A percentile compares a stretch with the other conserved stretches of the same genome.
Conservation (phyloP, 2,329 filamentous ascomycete genomes). For the Sordariomycetes sp. region DNA sequence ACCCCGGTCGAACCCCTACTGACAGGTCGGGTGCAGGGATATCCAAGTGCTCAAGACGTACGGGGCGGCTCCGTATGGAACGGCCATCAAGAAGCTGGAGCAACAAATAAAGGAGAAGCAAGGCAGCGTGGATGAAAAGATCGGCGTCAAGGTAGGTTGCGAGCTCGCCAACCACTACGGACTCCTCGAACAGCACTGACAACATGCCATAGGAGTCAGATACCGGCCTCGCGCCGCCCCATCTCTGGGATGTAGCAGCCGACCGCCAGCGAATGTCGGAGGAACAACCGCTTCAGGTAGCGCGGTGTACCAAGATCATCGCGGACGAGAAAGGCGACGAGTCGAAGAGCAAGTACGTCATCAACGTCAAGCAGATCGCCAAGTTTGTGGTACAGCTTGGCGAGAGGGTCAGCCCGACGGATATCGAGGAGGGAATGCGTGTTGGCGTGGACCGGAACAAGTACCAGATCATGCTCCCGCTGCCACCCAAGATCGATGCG, state of each 20-base stretch:
- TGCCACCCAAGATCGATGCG: slow-evolving; percentile 97
- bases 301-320: slow-evolving; percentile 98
- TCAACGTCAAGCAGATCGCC: slow-evolving; percentile 99
- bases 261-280: slow-evolving; percentile 98
- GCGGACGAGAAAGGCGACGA: slow-evolving; percentile 84
- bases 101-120: slow-evolving; percentile 99
- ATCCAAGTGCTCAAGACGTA: slow-evolving; percentile 99
- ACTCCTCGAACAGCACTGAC: slow-evolving; percentile 9
- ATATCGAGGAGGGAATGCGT: slow-evolving; percentile 99
- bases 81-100: slow-evolving; percentile 91
- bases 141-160: slow-evolving; percentile 63
- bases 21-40: slow-evolving; percentile 53
- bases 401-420: slow-evolving; percentile 91
- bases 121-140: slow-evolving; percentile 97
- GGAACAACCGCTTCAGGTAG: slow-evolving; percentile 95
- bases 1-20: background rate
- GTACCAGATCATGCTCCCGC: slow-evolving; percentile 93
- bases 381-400: slow-evolving; percentile 98
- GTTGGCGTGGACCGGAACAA: slow-evolving; percentile 98
- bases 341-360: slow-evolving; percentile 99
- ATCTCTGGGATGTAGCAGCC: slow-evolving; percentile 97
- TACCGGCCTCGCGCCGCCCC: slow-evolving; percentile 92
- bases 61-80: slow-evolving; percentile 89
- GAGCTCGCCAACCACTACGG: background rate
- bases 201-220: slow-evolving; percentile 68